Evolutionary conservation across 2,329 filamentous ascomycete genomes (phyloP).

Genomic region (Trichophyton mentagrophytes): DNA sequence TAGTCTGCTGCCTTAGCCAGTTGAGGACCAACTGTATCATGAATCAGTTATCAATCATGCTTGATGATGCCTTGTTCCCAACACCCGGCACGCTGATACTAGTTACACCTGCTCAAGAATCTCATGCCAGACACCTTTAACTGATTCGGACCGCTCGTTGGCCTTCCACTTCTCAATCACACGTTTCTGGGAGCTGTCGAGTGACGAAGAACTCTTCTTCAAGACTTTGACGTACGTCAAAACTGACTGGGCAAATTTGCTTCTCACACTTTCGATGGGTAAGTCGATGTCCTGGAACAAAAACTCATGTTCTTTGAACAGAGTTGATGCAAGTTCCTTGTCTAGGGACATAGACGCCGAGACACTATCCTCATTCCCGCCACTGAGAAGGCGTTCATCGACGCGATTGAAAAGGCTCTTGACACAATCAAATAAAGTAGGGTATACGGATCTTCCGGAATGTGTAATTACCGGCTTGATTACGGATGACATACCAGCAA

Average conservation of each 20-base stretch:
- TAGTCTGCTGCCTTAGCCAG: neutral
- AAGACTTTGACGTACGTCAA: conserved; percentile 23
- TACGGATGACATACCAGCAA: conserved; percentile 20
- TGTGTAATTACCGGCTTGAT: conserved; percentile 21
- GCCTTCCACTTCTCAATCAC: conserved; percentile 25
- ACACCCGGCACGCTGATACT: neutral
- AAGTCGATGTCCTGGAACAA: conserved; percentile 24
- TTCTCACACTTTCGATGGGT: conserved; percentile 26
- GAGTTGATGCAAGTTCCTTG: conserved; percentile 18
- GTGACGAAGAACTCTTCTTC: conserved; percentile 13
- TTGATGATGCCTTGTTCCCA: neutral
- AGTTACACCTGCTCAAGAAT: neutral
- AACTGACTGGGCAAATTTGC: conserved; percentile 26
- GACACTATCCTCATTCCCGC: neutral
- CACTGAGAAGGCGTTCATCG: conserved; percentile 16
- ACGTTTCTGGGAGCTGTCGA: conserved; percentile 16
- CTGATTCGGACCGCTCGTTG: conserved; percentile 28
- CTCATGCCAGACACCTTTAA: conserved; percentile 11
- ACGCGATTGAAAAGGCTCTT: conserved; percentile 23
- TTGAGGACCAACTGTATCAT: neutral
- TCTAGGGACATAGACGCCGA: conserved; percentile 6
- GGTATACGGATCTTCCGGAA: conserved; percentile 25
- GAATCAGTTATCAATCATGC: too few relatives aligned
- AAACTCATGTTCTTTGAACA: conserved; percentile 19
- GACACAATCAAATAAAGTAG: conserved; percentile 25